phyloP scores from a whole-genome alignment of 345 rosid species.

The Salix purpurea region DNA sequence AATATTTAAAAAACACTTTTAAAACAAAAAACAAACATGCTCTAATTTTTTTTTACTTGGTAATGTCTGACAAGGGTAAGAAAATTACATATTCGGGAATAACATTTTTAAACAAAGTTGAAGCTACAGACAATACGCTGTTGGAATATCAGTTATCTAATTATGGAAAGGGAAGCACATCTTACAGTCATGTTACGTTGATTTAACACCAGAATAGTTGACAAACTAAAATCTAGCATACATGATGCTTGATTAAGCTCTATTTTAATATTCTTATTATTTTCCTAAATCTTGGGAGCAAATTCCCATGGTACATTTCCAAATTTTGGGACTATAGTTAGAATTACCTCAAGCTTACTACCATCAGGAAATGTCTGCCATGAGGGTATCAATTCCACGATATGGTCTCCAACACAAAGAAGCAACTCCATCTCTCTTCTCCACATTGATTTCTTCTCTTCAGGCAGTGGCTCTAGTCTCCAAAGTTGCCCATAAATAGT shows the following conservation, averaged over 20 bases:
- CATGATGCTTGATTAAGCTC: neutral
- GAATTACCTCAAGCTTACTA: conserved; percentile 79
- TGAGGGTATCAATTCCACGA: conserved; percentile 86
- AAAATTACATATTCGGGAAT: neutral
- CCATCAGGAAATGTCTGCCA: conserved; percentile 98
- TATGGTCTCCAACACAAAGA: conserved; percentile 86
- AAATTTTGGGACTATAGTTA: neutral
- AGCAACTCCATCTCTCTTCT: conserved; percentile 94
- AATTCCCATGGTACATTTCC: neutral
- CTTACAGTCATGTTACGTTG: neutral
- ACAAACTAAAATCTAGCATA: neutral
- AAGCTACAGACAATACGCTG: neutral
- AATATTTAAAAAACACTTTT: too few species aligned
- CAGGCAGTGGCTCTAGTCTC: conserved; percentile 82
- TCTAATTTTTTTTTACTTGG: neutral
- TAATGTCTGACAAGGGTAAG: neutral
- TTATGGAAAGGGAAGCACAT: neutral
- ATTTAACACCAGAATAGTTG: neutral
- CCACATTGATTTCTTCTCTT: conserved; percentile 95
- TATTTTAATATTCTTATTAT: neutral
- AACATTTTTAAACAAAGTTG: neutral
- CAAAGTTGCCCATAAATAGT: conserved; percentile 91
- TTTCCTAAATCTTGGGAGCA: neutral
- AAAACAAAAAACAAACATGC: too few species aligned
- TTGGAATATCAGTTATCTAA: neutral